phyloP scores from a whole-genome alignment of 1,284 basidiomycete genomes.

The Anthracocystis setariae region DNA sequence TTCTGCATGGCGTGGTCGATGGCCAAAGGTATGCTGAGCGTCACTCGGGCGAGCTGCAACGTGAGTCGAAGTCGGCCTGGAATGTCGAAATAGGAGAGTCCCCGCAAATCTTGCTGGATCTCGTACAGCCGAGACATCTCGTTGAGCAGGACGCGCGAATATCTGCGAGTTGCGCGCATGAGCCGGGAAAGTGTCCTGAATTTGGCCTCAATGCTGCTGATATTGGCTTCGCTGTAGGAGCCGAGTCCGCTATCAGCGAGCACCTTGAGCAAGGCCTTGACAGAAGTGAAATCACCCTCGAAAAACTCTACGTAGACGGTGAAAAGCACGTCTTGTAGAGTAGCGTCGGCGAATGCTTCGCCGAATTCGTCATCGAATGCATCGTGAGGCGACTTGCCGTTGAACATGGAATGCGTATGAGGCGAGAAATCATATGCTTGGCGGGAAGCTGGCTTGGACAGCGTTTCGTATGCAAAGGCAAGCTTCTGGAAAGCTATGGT shows the following conservation, averaged over 20 bases:
- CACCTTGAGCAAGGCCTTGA: conserved; percentile 71
- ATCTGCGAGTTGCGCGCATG: conserved; percentile 75
- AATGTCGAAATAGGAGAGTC: conserved; percentile 80
- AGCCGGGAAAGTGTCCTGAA: conserved; percentile 65
- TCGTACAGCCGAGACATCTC: conserved; percentile 80
- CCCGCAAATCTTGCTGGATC: conserved; percentile 79
- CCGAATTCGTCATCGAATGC: conserved; percentile 51
- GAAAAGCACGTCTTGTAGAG: conserved; percentile 76
- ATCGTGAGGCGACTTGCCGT: conserved; percentile 40
- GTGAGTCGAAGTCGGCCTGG: conserved; percentile 80
- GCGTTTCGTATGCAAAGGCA: conserved; percentile 81
- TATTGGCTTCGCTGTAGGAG: conserved; percentile 64
- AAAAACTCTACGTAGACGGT: conserved; percentile 82
- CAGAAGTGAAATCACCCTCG: conserved; percentile 76
- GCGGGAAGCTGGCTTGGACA: conserved; percentile 77
- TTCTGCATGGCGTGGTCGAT: conserved; percentile 76
- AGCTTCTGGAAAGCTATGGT: conserved; percentile 86
- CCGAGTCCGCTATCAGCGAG: conserved; percentile 63
- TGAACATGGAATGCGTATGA: conserved; percentile 44
- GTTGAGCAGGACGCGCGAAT: conserved; percentile 77
- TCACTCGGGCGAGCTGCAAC: conserved; percentile 81
- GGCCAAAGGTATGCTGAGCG: conserved; percentile 79
- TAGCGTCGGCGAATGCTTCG: conserved; percentile 46
- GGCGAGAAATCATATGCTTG: conserved; percentile 75
- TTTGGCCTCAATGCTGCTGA: conserved; percentile 67